Conservation (phyloP, 1,284 basidiomycete species). For the Irpex lacteus region DNA sequence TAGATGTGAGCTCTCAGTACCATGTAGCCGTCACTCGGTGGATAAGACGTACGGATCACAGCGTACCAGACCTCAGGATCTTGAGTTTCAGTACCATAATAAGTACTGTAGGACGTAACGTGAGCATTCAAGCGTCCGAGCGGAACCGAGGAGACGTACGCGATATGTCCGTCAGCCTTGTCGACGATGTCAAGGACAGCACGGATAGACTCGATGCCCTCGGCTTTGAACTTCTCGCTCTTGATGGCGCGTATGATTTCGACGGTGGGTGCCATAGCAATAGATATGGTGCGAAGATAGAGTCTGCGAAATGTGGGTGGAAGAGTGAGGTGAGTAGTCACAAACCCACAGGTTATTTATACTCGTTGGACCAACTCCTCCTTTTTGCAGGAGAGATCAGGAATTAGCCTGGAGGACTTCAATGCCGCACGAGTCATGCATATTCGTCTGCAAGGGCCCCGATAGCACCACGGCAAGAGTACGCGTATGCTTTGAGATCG, state of each 20-base stretch:
- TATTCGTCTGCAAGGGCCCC: too few relatives aligned
- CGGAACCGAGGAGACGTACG: background rate
- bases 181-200: background rate
- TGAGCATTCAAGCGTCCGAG: background rate
- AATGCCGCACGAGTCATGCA: too few relatives aligned
- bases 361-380: too few relatives aligned
- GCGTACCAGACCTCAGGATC: background rate
- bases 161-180: background rate
- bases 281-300: too few relatives aligned
- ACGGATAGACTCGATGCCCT: background rate
- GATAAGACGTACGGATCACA: background rate
- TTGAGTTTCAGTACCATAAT: background rate
- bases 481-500: too few relatives aligned
- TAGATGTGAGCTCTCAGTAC: background rate
- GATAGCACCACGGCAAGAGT: too few relatives aligned
- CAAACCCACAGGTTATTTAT: too few relatives aligned
- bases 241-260: background rate
- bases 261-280: background rate
- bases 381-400: too few relatives aligned
- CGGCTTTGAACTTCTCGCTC: background rate
- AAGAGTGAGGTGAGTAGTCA: too few relatives aligned
- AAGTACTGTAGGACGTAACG: background rate
- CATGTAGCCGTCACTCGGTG: background rate
- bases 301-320: too few relatives aligned
- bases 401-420: too few relatives aligned